These are phyloP conservation scores for Mycosphaerella sp. DNA, from an alignment of 2,329 filamentous ascomycete species.

Conservation along the genomic window DNA sequence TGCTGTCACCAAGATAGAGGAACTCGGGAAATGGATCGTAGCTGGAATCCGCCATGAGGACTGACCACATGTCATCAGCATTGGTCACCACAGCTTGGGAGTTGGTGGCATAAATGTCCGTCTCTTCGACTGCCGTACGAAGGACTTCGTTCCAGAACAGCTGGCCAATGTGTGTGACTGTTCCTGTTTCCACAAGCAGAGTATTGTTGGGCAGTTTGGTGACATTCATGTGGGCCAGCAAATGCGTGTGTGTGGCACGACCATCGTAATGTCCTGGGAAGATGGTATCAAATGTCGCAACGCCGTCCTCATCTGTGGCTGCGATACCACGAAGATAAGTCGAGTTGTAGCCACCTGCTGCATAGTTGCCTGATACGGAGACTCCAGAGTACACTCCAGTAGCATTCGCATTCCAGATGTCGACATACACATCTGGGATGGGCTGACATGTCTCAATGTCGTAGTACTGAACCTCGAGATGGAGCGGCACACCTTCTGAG, in stretches of 20 bases:
- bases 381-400: slow-evolving; percentile 43
- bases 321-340: slow-evolving; percentile 41
- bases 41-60: slow-evolving; percentile 43
- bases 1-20: slow-evolving; percentile 50
- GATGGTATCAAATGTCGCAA: slow-evolving; percentile 40
- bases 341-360: slow-evolving; percentile 31
- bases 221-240: slow-evolving; percentile 36
- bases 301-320: slow-evolving; percentile 37
- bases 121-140: slow-evolving; percentile 47
- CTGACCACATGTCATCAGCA: slow-evolving; percentile 41
- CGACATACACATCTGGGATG: slow-evolving; percentile 39
- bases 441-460: slow-evolving; percentile 41
- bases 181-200: slow-evolving; percentile 40
- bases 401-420: slow-evolving; percentile 45
- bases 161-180: slow-evolving; percentile 57
- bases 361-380: slow-evolving; percentile 28
- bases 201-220: slow-evolving; percentile 45
- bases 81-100: slow-evolving; percentile 45
- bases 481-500: slow-evolving; percentile 38
- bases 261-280: slow-evolving; percentile 44
- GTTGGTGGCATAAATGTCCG: slow-evolving; percentile 41
- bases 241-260: slow-evolving; percentile 41
- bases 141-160: slow-evolving; percentile 59
- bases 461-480: slow-evolving; percentile 43
- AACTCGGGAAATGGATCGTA: slow-evolving; percentile 56